These are phyloP conservation scores for Xylaria digitata DNA, from an alignment of 2,329 filamentous ascomycete genomes.

Conservation along the genomic window DNA sequence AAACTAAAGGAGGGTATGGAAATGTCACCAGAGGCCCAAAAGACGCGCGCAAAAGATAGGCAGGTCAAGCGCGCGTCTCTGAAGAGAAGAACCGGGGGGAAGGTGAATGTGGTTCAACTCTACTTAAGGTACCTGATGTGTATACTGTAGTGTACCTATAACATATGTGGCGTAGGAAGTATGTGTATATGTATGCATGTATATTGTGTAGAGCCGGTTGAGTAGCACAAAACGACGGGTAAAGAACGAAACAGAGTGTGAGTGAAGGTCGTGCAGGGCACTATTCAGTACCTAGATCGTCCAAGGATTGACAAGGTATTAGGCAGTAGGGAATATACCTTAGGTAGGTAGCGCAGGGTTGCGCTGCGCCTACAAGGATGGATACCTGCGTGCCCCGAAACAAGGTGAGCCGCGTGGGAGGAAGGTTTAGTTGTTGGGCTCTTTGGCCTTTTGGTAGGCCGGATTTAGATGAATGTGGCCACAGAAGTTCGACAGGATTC, in stretches of 20 bases:
- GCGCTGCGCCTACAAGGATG: constrained; percentile 47
- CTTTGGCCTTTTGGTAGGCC: constrained; percentile 6
- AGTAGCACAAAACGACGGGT: constrained; percentile 48
- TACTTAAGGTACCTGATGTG: constrained; percentile 33
- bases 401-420: constrained; percentile 32
- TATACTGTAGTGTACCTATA: not conserved
- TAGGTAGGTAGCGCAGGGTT: constrained; percentile 42
- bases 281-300: constrained; percentile 24
- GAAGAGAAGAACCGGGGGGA: constrained; percentile 41
- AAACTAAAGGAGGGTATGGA: constrained; percentile 35
- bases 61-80: constrained; percentile 54
- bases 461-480: not conserved
- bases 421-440: constrained; percentile 19
- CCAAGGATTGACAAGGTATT: constrained; percentile 24
- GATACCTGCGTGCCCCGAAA: constrained; percentile 33
- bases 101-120: constrained; percentile 46
- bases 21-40: constrained; percentile 47
- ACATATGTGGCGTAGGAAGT: not conserved
- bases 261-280: constrained; percentile 31
- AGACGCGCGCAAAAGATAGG: constrained; percentile 48
- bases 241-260: constrained; percentile 36
- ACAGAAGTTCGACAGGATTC: constrained; percentile 2
- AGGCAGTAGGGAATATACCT: constrained; percentile 23
- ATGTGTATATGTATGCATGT: constrained; percentile 1
- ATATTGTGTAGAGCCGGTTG: constrained; percentile 34